Percentiles rank a stretch among this genome's conserved stretches.
phyloP scores from a whole-genome alignment of 1,284 basidiomycete genomes.

The Quambalaria eucalypti region DNA sequence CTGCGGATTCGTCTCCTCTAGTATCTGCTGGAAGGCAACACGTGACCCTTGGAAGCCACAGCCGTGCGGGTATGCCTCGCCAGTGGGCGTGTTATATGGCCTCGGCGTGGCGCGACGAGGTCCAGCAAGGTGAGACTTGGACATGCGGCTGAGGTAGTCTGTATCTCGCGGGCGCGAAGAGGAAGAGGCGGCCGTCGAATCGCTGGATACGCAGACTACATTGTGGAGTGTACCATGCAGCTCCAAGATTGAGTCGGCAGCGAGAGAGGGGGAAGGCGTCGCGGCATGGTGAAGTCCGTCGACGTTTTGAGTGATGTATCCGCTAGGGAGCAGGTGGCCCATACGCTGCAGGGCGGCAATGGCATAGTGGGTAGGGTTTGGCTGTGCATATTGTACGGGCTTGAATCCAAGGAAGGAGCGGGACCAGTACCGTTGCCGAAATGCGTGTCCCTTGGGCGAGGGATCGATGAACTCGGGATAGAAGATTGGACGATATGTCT shows the following conservation, averaged over 20 bases:
- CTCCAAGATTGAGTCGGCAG: constrained; percentile 35
- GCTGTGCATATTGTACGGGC: constrained; percentile 15
- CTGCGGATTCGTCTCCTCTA: constrained; percentile 34
- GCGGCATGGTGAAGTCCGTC: constrained; percentile 44
- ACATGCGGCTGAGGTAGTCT: too few relatives aligned
- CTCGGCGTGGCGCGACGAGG: constrained; percentile 14
- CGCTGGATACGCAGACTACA: constrained; percentile 20
- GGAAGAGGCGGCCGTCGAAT: too few relatives aligned
- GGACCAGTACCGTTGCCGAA: constrained; percentile 41
- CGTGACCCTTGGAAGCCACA: constrained; percentile 35
- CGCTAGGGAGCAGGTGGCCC: constrained; percentile 19
- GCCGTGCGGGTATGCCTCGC: constrained; percentile 21
- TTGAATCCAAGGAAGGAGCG: constrained; percentile 40
- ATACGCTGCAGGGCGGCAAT: constrained; percentile 38
- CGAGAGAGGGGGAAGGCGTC: constrained; percentile 20
- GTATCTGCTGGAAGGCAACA: constrained; percentile 35
- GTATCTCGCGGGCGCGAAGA: too few relatives aligned
- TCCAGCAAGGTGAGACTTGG: constrained; percentile 12
- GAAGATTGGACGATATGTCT: constrained; percentile 44
- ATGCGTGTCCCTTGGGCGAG: constrained; percentile 19
- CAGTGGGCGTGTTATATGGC: constrained; percentile 19
- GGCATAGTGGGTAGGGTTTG: constrained; percentile 40
- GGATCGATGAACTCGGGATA: constrained; percentile 39
- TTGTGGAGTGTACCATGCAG: constrained; percentile 30
- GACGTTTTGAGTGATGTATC: constrained; percentile 44